Conservation (phyloP, 2,329 filamentous ascomycete genomes). For the Fusarium sp. region DNA sequence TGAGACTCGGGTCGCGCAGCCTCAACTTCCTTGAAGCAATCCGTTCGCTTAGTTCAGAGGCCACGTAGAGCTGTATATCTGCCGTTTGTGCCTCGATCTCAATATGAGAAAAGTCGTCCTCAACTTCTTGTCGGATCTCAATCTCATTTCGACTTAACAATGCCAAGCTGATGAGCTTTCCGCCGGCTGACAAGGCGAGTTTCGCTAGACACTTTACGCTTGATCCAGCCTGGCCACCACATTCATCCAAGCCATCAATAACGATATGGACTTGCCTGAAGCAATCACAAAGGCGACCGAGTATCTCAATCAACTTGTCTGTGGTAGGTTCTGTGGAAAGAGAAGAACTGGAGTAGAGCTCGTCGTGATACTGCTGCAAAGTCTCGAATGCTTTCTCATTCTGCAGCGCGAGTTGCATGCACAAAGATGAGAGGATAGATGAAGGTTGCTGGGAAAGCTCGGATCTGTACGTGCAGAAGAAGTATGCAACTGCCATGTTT, state of each 20-base stretch:
- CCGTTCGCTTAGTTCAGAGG: not conserved
- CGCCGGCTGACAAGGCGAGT: not conserved
- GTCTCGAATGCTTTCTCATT: not conserved
- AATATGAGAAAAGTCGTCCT: not conserved
- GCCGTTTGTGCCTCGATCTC: conserved; percentile 18
- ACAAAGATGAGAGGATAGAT: not conserved
- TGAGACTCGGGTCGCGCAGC: not conserved
- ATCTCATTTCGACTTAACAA: conserved; percentile 24
- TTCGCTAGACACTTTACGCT: not conserved
- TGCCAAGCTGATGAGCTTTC: conserved; percentile 1
- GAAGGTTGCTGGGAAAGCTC: not conserved
- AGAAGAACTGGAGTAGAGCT: not conserved
- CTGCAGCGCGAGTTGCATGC: not conserved
- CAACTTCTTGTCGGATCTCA: not conserved
- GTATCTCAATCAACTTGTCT: not conserved
- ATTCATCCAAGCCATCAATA: not conserved
- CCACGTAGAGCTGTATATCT: conserved; percentile 22
- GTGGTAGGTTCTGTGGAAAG: not conserved
- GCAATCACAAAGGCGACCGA: not conserved
- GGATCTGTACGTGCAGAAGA: conserved; percentile 1
- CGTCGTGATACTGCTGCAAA: not conserved
- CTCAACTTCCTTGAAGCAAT: not conserved
- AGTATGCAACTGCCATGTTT: not conserved
- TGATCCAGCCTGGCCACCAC: not conserved
- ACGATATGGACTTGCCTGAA: not conserved